phyloP scores from a whole-genome alignment of 805 yeast species.

The Tetrapisispora fleetii region DNA sequence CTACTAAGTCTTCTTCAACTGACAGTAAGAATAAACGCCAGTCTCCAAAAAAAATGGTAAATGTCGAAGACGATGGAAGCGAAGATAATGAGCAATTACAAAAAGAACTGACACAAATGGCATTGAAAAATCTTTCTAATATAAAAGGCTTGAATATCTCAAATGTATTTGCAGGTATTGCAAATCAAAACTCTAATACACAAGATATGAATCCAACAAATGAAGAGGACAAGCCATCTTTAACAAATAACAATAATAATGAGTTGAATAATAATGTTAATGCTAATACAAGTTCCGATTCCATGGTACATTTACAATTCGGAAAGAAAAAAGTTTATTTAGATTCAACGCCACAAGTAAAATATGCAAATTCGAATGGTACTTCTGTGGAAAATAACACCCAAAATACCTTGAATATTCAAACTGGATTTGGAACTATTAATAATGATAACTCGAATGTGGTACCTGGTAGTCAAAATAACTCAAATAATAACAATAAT shows the following conservation, averaged over 20 bases:
- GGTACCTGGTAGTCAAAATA: background rate
- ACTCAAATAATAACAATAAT: background rate
- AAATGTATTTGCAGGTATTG: background rate
- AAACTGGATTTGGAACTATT: background rate
- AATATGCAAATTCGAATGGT: background rate
- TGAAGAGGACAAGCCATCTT: background rate
- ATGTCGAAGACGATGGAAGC: constrained; percentile 14
- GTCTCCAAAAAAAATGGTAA: background rate
- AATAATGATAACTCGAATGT: background rate
- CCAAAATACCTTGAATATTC: constrained; percentile 4
- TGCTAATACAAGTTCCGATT: constrained; percentile 5
- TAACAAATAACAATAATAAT: background rate
- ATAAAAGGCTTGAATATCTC: constrained; percentile 10
- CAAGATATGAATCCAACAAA: background rate
- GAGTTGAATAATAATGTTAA: background rate
- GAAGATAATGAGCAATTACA: constrained; percentile 25
- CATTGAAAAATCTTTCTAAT: constrained; percentile 29
- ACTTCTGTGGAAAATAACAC: too few species aligned
- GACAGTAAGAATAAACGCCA: background rate
- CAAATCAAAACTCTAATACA: background rate
- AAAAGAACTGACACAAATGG: constrained; percentile 32
- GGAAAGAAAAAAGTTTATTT: constrained; percentile 24
- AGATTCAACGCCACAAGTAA: constrained; percentile 16
- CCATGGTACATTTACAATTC: constrained; percentile 19
- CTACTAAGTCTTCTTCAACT: background rate